Conservation (phyloP, 2,329 filamentous ascomycete species). For the Xenosphaeropsis pyriputrescens region DNA sequence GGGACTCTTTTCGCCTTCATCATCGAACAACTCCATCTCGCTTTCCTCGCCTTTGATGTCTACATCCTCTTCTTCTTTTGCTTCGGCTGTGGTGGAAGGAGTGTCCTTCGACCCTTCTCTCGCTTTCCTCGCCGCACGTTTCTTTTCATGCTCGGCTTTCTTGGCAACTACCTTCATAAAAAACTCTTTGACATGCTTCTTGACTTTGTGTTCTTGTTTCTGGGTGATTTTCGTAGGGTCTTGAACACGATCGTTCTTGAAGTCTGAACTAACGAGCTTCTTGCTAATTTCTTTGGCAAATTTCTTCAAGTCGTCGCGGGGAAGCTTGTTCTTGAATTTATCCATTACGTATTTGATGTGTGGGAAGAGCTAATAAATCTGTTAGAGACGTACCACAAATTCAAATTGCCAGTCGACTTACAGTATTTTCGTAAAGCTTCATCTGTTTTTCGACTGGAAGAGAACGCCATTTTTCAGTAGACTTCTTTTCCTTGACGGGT, state of each 20-base stretch:
- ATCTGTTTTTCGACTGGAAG: conserved; percentile 73
- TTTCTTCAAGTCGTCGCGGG: conserved; percentile 58
- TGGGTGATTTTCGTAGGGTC: conserved; percentile 66
- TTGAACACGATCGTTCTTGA: conserved; percentile 73
- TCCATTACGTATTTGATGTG: conserved; percentile 76
- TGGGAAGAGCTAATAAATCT: conserved; percentile 51
- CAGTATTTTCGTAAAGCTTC: conserved; percentile 88
- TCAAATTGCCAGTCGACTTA: conserved; percentile 28
- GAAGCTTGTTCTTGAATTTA: conserved; percentile 76
- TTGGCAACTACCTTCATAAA: conserved; percentile 77
- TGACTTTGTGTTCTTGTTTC: conserved; percentile 71
- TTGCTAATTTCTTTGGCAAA: conserved; percentile 59
- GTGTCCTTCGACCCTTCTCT: conserved; percentile 13
- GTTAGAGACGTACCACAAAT: conserved; percentile 3
- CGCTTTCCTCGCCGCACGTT: conserved; percentile 35
- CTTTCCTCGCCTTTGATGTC: conserved; percentile 14
- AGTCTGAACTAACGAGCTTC: conserved; percentile 83
- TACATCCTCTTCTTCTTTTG: conserved; percentile 21
- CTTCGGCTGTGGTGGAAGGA: conserved; percentile 1
- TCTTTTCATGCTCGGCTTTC: conserved; percentile 53
- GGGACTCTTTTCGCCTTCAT: conserved; percentile 22
- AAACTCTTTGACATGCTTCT: conserved; percentile 70
- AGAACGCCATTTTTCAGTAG: conserved; percentile 57
- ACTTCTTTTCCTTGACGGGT: conserved; percentile 33
- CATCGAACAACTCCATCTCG: conserved; percentile 20